These are phyloP conservation scores for Nicotiana attenuata DNA, from an alignment of 257 asterid species.

Conservation along the genomic window DNA sequence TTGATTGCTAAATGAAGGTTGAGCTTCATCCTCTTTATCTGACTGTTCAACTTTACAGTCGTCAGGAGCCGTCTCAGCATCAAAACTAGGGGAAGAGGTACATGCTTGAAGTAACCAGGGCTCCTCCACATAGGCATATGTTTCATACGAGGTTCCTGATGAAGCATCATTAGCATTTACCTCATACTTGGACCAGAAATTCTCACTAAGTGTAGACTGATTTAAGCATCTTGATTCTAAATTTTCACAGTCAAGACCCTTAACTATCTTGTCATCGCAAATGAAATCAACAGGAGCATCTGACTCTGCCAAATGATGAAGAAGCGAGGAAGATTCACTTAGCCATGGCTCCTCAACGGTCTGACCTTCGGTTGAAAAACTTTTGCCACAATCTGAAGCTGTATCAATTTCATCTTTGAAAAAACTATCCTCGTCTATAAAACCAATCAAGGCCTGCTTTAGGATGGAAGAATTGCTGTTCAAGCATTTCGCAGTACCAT, in stretches of 20 bases:
- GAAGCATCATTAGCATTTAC: constrained; percentile 21
- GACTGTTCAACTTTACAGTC: constrained; percentile 20
- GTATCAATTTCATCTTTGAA: constrained; percentile 18
- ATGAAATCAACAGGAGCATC: constrained; percentile 25
- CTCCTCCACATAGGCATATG: constrained; percentile 65
- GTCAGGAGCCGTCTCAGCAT: constrained; percentile 21
- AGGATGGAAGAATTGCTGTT: constrained; percentile 35
- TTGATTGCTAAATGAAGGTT: constrained; percentile 26
- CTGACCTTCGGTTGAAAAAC: constrained; percentile 28
- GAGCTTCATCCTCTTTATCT: constrained; percentile 29
- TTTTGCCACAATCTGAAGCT: constrained; percentile 15
- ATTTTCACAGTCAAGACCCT: constrained; percentile 25
- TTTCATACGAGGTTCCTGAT: constrained; percentile 17
- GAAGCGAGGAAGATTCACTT: constrained; percentile 36
- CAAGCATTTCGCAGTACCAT: constrained; percentile 35
- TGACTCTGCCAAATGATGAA: constrained; percentile 30
- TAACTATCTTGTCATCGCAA: constrained; percentile 26
- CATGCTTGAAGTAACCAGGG: constrained; percentile 72
- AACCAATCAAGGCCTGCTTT: constrained; percentile 31
- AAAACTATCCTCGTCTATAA: constrained; percentile 7
- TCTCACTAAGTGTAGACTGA: constrained; percentile 17
- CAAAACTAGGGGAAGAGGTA: constrained; percentile 15
- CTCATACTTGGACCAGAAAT: constrained; percentile 23
- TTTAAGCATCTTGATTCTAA: constrained; percentile 26
- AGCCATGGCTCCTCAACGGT: constrained; percentile 93